A percentile compares a stretch with the other conserved stretches of the same genome.
Conservation (phyloP, 805 yeast genomes). For the Yamadazyma takamatsuzukensis region DNA sequence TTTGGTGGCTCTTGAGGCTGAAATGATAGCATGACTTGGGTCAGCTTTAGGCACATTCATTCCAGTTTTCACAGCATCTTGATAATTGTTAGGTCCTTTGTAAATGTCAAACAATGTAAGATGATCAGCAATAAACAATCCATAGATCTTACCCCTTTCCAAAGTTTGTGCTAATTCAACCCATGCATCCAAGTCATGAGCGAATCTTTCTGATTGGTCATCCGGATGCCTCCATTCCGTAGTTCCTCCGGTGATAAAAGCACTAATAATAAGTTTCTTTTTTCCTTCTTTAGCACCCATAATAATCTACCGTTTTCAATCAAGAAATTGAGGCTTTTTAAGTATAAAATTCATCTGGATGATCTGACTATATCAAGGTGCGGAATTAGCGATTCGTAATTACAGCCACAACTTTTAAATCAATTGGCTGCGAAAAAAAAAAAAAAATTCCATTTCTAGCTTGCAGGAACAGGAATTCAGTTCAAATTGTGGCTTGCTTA, state of each 20-base stretch:
- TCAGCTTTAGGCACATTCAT: conserved; percentile 37
- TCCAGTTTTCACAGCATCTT: conserved; percentile 30
- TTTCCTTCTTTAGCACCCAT: conserved; percentile 10
- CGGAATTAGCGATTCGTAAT: too few species aligned
- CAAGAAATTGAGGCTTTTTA: too few species aligned
- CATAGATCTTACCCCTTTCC: conserved; percentile 38
- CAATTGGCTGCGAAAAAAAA: too few species aligned
- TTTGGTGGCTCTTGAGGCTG: conserved; percentile 43
- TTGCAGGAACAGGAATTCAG: too few species aligned
- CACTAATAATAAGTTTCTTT: conserved; percentile 28
- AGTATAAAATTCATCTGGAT: too few species aligned
- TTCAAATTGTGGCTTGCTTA: too few species aligned
- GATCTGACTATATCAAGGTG: too few species aligned
- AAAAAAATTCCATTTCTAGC: too few species aligned
- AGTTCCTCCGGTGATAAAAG: conserved; percentile 29
- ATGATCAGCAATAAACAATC: conserved; percentile 38
- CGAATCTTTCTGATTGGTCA: conserved; percentile 25
- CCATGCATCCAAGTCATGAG: too few species aligned
- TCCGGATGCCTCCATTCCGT: conserved; percentile 38
- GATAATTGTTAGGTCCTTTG: conserved; percentile 36
- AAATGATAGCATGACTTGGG: conserved; percentile 33
- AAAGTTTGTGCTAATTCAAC: too few species aligned
- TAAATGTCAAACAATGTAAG: conserved; percentile 40
- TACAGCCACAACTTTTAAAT: too few species aligned
- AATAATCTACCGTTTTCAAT: too few species aligned